Base-by-base conservation (phyloP, 345 rosid genomes). In the Lagerstroemia speciosa region DNA sequence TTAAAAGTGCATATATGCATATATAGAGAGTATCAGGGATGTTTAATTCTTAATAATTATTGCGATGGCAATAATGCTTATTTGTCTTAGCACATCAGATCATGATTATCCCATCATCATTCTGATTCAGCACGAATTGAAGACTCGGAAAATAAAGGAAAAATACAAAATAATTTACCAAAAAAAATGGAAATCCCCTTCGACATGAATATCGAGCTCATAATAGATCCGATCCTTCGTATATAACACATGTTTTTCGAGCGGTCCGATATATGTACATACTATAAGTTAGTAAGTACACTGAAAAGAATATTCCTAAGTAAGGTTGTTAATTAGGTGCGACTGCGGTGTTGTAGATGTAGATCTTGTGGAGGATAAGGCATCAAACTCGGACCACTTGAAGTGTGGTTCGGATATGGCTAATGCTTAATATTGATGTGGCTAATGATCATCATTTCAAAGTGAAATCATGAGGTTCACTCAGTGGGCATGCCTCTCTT, bases 91-190 rank as follows among this genome's bases (percentile, higher is more conserved):
- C 11, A 48, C 6, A 48, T 48, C n/a, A 55, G 61, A 55, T 55
- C 61, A 55, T 55, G 29, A 55, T 55, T 55, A 26, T 11, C 61
- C 61, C 61, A 55, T 55, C 61, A 55, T 55, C 61, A 31, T n/a
- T 55, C 11, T 9, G 31, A 24, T 1, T 55, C 30, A 55, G 61
- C 30, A 26, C 1, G 7, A 55, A 55, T 19, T 26, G 61, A 14
- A 55, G 61, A 26, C 30, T 55, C 61, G 12, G 22, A 55, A 19
- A 36, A 36, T 5, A 36, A 36, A 36, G 5, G 38, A 9, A 36
- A 36, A 36, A 5, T 9, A 36, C 8, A 36, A 36, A 36, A 36
- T 36, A 36, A 1, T 36, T 36, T 36, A 36, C 38, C 38, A 43
- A 43, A 10, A 43, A 43, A 43, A 43, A 43, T 12, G 17, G 3